phyloP scores from a whole-genome alignment of 148 eudicot species.

The Vaccinium darrowii region DNA sequence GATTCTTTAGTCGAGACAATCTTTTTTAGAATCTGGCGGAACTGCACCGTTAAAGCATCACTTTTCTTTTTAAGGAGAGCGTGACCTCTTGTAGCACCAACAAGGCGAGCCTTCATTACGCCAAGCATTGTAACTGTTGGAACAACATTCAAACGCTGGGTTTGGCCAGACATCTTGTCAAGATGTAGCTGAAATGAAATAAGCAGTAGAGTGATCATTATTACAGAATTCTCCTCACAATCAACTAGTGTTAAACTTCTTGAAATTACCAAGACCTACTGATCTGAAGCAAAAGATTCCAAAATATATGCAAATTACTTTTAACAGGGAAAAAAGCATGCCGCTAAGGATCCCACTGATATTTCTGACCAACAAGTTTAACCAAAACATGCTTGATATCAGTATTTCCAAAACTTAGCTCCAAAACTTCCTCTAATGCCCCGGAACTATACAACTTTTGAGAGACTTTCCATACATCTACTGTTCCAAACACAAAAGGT shows the following conservation, averaged over 20 bases:
- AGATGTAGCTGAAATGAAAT: conserved; percentile 5
- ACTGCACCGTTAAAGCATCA: conserved; percentile 14
- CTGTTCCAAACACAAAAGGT: background rate
- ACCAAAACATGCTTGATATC: background rate
- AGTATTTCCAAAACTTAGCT: background rate
- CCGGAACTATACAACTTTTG: background rate
- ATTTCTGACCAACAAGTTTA: background rate
- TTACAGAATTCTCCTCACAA: conserved; percentile 1
- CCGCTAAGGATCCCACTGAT: background rate
- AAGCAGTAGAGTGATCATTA: background rate
- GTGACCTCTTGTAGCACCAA: conserved; percentile 15
- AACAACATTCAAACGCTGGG: conserved; percentile 11
- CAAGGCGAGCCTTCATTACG: conserved; percentile 12
- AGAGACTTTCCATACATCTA: background rate
- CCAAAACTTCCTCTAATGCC: background rate
- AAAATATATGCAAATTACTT: background rate
- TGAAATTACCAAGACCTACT: background rate
- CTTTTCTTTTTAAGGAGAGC: conserved; percentile 14
- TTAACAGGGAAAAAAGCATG: background rate
- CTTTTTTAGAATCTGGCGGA: conserved; percentile 9
- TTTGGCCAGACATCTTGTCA: conserved; percentile 12
- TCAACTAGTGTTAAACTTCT: background rate
- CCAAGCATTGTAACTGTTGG: conserved; percentile 16
- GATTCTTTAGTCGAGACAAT: background rate
- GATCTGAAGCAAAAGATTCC: background rate